Evolutionary conservation across 176 grass and related monocot species (phyloP).

Genomic region (Ananas comosus): DNA sequence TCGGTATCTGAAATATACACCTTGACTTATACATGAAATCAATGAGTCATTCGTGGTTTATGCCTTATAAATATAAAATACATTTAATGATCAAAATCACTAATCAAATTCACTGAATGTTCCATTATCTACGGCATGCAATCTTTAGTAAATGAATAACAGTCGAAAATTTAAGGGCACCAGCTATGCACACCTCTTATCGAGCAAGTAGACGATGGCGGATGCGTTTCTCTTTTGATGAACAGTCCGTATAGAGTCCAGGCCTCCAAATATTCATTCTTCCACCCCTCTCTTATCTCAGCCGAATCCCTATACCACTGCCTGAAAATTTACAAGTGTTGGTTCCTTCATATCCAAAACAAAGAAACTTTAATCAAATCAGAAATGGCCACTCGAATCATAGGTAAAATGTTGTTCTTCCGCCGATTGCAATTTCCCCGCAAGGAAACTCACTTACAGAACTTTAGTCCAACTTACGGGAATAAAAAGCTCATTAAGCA

Average conservation of each 20-base stretch:
- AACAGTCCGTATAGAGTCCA: constrained; percentile 42
- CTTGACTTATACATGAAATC: not conserved
- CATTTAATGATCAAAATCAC: not conserved
- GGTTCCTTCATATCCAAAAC: not conserved
- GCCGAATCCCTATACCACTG: constrained; percentile 68
- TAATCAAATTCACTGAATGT: not conserved
- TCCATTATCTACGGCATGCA: not conserved
- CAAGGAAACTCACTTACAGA: not conserved
- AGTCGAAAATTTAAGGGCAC: constrained; percentile 42
- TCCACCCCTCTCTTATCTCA: constrained; percentile 69
- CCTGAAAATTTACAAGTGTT: constrained; percentile 29
- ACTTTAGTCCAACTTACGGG: not conserved
- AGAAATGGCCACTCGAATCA: not conserved
- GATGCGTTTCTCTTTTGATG: constrained; percentile 29
- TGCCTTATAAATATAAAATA: not conserved
- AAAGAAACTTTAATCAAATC: not conserved
- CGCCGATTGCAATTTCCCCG: not conserved
- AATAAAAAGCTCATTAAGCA: not conserved
- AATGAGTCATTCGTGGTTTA: not conserved
- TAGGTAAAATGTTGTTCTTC: not conserved
- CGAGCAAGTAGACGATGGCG: constrained; percentile 46
- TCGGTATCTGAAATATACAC: not conserved
- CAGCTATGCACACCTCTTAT: constrained; percentile 54
- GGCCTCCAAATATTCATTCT: constrained; percentile 68
- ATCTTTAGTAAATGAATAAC: not conserved